Evolutionary conservation across 495 filamentous ascomycete genomes (phyloP).

Genomic region (Tuber borchii): DNA sequence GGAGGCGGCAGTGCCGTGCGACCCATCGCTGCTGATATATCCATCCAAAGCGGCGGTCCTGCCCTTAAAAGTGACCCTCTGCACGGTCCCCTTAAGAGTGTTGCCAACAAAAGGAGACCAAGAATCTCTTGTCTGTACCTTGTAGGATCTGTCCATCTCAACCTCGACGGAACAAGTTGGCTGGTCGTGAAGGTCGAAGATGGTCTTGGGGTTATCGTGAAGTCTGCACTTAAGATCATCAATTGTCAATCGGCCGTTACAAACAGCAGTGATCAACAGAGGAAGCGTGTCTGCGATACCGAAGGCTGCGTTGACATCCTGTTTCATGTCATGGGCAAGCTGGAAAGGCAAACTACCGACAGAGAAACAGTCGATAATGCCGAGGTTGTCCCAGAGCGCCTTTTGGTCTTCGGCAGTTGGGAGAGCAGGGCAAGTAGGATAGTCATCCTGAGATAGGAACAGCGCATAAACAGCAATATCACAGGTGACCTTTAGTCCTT

Average conservation of each 20-base stretch:
- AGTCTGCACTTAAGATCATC: constrained; percentile 65
- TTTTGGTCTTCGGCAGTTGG: constrained; percentile 66
- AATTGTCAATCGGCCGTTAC: constrained; percentile 65
- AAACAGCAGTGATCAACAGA: constrained; percentile 69
- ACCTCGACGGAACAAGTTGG: constrained; percentile 66
- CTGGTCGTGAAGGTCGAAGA: constrained; percentile 83
- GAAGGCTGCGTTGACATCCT: constrained; percentile 53
- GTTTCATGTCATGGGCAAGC: constrained; percentile 55
- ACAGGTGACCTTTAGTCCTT: constrained; percentile 76
- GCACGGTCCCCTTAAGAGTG: constrained; percentile 63
- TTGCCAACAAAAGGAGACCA: constrained; percentile 76
- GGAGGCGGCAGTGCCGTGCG: constrained; percentile 70
- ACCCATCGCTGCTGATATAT: constrained; percentile 51
- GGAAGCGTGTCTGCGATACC: constrained; percentile 74
- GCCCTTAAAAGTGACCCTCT: constrained; percentile 71
- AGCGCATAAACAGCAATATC: constrained; percentile 77
- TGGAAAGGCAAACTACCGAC: constrained; percentile 78
- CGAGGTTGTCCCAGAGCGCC: constrained; percentile 71
- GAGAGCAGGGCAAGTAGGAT: constrained; percentile 60
- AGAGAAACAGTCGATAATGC: constrained; percentile 75
- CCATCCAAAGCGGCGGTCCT: constrained; percentile 74
- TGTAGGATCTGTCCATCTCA: constrained; percentile 60
- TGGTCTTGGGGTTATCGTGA: constrained; percentile 75
- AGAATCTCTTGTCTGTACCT: constrained; percentile 49
- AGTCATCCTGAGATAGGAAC: constrained; percentile 70